Conservation (phyloP, 108 stramenopile genomes). For the Cyclotella choctawhatcheeana region DNA sequence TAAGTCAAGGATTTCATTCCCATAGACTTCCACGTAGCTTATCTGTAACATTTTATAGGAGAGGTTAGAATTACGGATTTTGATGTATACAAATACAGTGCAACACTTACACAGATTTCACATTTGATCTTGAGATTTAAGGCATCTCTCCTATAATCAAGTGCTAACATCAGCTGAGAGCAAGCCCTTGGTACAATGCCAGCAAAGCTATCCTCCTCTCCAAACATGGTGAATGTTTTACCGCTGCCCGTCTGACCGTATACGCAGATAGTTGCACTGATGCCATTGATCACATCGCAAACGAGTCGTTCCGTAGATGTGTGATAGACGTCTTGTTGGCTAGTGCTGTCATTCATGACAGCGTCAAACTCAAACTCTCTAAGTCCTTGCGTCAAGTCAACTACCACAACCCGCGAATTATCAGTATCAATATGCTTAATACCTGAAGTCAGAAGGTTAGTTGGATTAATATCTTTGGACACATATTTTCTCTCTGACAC, state of each 20-base stretch:
- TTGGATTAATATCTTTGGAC: not conserved
- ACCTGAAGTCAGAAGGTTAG: conserved; percentile 30
- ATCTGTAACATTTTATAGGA: conserved; percentile 9
- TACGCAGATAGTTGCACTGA: conserved; percentile 66
- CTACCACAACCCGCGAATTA: conserved; percentile 54
- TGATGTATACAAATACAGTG: not conserved
- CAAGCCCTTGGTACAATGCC: conserved; percentile 63
- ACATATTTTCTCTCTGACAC: not conserved
- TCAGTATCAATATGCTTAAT: conserved; percentile 46
- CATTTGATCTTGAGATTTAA: conserved; percentile 35
- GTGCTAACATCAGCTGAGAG: conserved; percentile 48
- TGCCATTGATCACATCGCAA: conserved; percentile 62
- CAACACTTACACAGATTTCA: conserved; percentile 27
- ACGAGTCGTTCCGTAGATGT: conserved; percentile 44
- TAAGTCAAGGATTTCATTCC: conserved; percentile 66
- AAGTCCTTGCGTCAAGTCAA: conserved; percentile 57
- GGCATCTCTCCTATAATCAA: conserved; percentile 24
- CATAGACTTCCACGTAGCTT: conserved; percentile 72
- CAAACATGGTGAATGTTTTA: conserved; percentile 81
- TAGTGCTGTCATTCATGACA: conserved; percentile 41
- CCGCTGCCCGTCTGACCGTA: conserved; percentile 82
- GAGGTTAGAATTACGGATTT: not conserved
- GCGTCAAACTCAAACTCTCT: conserved; percentile 64
- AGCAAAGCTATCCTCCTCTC: conserved; percentile 34
- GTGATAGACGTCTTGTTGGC: conserved; percentile 57